Conservation (phyloP, 225 moss, liverwort and hornwort genomes). For the Pseudoscleropodium purum region DNA sequence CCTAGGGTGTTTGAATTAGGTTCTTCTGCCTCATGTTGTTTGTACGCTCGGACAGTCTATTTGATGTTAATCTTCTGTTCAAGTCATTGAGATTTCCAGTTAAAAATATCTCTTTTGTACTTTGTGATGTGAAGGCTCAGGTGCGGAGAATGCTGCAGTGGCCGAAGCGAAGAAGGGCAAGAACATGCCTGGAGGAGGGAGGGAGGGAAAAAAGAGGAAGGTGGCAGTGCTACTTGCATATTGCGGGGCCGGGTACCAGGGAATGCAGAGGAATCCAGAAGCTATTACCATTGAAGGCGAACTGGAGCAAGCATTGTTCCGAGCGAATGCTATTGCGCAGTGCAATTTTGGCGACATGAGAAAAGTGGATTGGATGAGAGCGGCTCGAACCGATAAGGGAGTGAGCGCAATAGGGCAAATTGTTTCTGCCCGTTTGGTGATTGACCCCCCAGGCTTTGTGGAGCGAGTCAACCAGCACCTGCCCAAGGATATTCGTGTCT, state of each 20-base stretch:
- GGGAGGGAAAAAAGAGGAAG: constrained; percentile 52
- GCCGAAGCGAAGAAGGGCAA: constrained; percentile 27
- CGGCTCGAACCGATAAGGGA: constrained; percentile 93
- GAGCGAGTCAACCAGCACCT: constrained; percentile 84
- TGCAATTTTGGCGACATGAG: constrained; percentile 81
- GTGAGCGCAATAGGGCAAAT: constrained; percentile 94
- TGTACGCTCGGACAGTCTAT: not conserved
- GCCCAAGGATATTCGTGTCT: constrained; percentile 69
- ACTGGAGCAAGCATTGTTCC: constrained; percentile 84
- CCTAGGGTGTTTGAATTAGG: not conserved
- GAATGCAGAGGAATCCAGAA: constrained; percentile 96
- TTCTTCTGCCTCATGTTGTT: not conserved
- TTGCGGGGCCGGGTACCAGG: constrained; percentile 83
- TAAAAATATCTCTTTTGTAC: not conserved
- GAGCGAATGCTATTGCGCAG: constrained; percentile 70
- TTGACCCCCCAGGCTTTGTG: constrained; percentile 82
- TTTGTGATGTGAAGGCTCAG: not conserved
- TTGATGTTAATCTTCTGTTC: not conserved
- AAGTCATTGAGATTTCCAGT: not conserved
- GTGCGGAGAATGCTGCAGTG: not conserved
- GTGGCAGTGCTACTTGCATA: constrained; percentile 85
- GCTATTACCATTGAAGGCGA: constrained; percentile 95
- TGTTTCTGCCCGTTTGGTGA: constrained; percentile 74
- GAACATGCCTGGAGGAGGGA: constrained; percentile 40
- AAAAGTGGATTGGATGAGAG: constrained; percentile 95